Evolutionary conservation across 805 yeast genomes (phyloP).

Genomic region (Pichia rugopelliculosa): DNA sequence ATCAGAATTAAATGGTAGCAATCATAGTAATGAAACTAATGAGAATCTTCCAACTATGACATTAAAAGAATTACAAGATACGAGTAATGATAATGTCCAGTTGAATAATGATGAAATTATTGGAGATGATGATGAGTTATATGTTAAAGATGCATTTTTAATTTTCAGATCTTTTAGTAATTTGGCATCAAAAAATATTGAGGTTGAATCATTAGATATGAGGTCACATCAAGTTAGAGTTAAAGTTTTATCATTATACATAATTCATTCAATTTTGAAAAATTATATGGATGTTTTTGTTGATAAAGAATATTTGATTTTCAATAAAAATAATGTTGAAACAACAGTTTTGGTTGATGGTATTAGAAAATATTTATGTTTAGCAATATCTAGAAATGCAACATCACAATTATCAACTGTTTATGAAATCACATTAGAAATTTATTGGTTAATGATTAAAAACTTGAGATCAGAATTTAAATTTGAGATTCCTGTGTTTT

Average conservation of each 20-base stretch:
- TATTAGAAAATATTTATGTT: constrained; percentile 74
- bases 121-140: constrained; percentile 56
- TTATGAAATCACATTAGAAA: constrained; percentile 84
- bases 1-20: not conserved
- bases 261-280: constrained; percentile 76
- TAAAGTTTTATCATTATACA: constrained; percentile 78
- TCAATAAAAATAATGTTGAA: constrained; percentile 41
- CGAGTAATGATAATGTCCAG: constrained; percentile 46
- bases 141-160: constrained; percentile 84
- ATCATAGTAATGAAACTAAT: not conserved
- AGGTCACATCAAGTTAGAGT: constrained; percentile 90
- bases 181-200: constrained; percentile 77
- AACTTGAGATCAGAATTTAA: constrained; percentile 84
- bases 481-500: constrained; percentile 87
- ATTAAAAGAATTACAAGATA: constrained; percentile 48
- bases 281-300: constrained; percentile 79
- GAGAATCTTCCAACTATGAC: constrained; percentile 32
- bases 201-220: constrained; percentile 70
- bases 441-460: constrained; percentile 82
- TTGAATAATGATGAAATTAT: constrained; percentile 38
- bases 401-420: constrained; percentile 88
- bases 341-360: constrained; percentile 67
- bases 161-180: constrained; percentile 94
- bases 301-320: constrained; percentile 48
- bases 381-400: constrained; percentile 82